Evolutionary conservation across 129 eudicot genomes (phyloP), one percentile per base, ranked within the genome.

Genomic region (Gnaphalium uliginosum): DNA sequence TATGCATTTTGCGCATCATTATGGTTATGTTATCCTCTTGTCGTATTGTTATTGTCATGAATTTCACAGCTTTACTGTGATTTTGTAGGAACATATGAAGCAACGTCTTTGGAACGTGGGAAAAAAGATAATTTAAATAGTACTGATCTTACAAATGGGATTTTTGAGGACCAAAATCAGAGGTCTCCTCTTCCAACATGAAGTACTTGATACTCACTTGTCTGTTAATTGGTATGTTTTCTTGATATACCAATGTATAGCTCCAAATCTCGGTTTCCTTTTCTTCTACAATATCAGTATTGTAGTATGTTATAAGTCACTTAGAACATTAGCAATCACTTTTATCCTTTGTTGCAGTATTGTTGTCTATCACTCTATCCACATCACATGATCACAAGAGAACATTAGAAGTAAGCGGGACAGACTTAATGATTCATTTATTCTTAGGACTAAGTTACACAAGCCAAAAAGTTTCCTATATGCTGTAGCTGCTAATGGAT

Each of bases 131-230:
- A 84, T 58, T 70, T 83, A 63, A 83, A 85, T 75, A 77, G 67
- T 78, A 76, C 88, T 66, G 92, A 85, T 78, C 68, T 63, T 46
- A 81, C 92, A 67, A 81, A 82, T 53, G 96, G 86, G 61, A 58
- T 84, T 17, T 87, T 85, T 60, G 98, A 88, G 19, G 98, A 93
- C 71, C 89, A 76, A 82, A 72, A 83, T 71, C 88, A 80, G 71
- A 88, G 85, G 88, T 85, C 97, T 60, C 78, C 97, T 50, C 95
- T 93, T 78, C 98, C 98, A 70, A 90, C 90, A 81, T 93, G 82
- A 88, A 78, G 81, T 88, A 86, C 37, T 71, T 56, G 73, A 61
- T 58, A 9, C 62, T 35, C 24, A 29, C 4, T n/a, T 32, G 48
- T 73, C 43, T 64, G 57, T 65, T 72, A 27, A 71, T 61, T 27